phyloP scores from a whole-genome alignment of 306 rosid species.

The Cicer arietinum region DNA sequence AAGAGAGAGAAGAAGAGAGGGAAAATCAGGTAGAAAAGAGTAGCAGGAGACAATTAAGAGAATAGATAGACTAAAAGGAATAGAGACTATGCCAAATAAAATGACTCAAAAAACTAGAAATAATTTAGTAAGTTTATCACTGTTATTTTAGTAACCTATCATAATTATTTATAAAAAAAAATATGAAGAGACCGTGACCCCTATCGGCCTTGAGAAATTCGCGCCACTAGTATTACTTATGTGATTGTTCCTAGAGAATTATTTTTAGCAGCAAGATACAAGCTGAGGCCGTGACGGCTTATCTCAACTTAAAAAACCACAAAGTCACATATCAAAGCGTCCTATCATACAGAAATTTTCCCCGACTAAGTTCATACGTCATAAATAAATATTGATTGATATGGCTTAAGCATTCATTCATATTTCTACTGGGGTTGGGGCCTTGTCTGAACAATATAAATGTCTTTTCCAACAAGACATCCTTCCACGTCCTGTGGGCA shows the following conservation, averaged over 20 bases:
- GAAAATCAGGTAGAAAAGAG: no score
- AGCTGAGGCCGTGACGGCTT: constrained; percentile 9
- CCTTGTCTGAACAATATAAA: constrained; percentile 86
- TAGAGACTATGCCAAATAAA: no score
- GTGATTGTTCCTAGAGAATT: neutral
- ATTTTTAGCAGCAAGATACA: constrained; percentile 1
- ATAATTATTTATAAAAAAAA: no score
- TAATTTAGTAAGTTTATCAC: no score
- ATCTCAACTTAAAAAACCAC: constrained; percentile 13
- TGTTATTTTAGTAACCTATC: no score
- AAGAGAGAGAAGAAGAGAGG: no score
- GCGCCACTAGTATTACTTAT: neutral
- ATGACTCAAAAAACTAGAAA: no score
- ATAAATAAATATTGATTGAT: no score
- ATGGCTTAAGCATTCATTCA: neutral
- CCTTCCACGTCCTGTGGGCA: constrained; percentile 93
- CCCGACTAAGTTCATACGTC: neutral
- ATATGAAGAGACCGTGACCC: no score
- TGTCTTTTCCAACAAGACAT: constrained; percentile 83
- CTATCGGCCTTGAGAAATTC: no score
- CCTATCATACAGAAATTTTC: constrained; percentile 5
- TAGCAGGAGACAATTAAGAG: no score
- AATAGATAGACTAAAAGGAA: no score
- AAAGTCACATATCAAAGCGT: neutral
- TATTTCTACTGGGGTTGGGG: constrained; percentile 74